A percentile compares a stretch with the other conserved stretches of the same genome.
These are phyloP conservation scores for Artemisia argyi DNA, from an alignment of 129 eudicot species.

Conservation along the genomic window DNA sequence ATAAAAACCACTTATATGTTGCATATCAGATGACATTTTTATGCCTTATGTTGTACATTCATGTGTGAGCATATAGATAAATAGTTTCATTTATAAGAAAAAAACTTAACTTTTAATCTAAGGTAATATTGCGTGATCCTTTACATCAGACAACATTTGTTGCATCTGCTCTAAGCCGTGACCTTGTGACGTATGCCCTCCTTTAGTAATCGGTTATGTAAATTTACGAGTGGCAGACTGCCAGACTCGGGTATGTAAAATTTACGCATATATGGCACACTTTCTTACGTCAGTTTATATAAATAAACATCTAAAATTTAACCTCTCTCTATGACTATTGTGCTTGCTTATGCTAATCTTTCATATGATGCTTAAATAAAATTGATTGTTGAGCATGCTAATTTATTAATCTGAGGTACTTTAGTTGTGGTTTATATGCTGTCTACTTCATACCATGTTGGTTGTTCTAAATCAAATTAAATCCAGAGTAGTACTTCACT, in stretches of 20 bases:
- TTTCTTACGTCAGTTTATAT: neutral
- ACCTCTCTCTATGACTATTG: too few species aligned
- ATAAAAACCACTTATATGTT: neutral
- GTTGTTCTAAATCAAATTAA: too few species aligned
- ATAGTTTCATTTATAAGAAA: neutral
- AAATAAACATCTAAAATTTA: neutral
- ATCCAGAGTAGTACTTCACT: too few species aligned
- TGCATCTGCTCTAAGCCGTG: neutral
- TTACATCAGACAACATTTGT: neutral
- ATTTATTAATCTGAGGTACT: too few species aligned
- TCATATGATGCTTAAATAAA: too few species aligned
- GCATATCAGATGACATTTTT: neutral
- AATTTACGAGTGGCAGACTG: neutral
- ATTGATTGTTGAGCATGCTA: too few species aligned
- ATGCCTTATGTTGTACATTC: neutral
- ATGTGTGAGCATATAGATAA: neutral
- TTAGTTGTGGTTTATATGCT: too few species aligned
- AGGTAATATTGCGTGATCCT: too few species aligned
- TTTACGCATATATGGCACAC: neutral
- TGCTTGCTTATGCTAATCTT: too few species aligned
- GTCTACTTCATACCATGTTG: too few species aligned
- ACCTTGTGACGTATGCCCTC: conserved; percentile 1
- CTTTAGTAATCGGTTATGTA: neutral
- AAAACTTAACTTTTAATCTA: too few species aligned
- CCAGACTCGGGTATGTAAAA: neutral